These are phyloP conservation scores for Plectosphaerella cucumerina DNA, from an alignment of 2,329 filamentous ascomycete species.

Conservation along the genomic window DNA sequence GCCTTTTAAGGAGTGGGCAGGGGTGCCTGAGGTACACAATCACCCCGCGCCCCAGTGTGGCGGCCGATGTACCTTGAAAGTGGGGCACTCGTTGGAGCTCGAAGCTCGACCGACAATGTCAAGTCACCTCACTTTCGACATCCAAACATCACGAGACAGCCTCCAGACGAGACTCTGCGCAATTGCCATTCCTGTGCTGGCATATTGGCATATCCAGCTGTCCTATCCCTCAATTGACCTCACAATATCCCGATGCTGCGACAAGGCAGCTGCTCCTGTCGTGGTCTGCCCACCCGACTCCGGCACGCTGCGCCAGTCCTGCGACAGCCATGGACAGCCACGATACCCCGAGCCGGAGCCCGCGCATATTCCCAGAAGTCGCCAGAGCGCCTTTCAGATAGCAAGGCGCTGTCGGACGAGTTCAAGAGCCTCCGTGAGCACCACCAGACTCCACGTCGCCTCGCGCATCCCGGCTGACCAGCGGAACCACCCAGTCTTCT, in stretches of 20 bases:
- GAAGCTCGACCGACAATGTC: neutral
- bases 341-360: neutral
- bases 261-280: slow-evolving; percentile 9
- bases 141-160: no score
- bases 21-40: neutral
- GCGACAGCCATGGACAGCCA: neutral
- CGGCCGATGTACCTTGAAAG: neutral
- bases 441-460: neutral
- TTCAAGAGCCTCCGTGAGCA: slow-evolving; percentile 11
- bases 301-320: neutral
- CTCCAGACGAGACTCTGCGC: no score
- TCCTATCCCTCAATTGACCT: neutral
- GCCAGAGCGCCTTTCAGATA: neutral
- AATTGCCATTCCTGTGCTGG: no score
- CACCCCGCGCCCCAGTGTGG: neutral
- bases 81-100: neutral
- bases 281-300: slow-evolving; percentile 6
- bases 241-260: slow-evolving; percentile 7
- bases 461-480: neutral
- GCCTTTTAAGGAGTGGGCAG: neutral
- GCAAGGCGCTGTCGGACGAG: slow-evolving; percentile 3
- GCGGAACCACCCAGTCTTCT: slow-evolving; percentile 18
- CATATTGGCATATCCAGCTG: neutral
- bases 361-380: slow-evolving; percentile 3
- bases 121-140: no score